Base-by-base conservation (phyloP, 192 early-diverging fungal genomes). In the Rhizophagus clarus region DNA sequence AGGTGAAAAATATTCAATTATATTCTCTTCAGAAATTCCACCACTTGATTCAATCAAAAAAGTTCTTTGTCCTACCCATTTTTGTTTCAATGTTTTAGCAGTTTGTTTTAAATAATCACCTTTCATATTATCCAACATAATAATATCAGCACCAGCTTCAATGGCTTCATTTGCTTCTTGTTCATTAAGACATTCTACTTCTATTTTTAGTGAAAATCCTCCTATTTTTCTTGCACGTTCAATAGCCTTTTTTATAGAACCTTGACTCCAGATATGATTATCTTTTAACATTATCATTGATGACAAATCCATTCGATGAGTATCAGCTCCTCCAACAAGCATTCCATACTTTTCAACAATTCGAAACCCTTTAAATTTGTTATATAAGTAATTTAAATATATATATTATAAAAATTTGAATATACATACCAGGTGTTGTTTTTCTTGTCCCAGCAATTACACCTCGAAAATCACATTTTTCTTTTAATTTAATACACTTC, bases 251-350 rank as follows among this genome's bases (percentile, higher is more conserved):
- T 96, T 96, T 80, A 99, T 98, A 0, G 96, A 97, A 0, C 98
- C 93, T 60, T 90, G 91, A 73, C 91, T 91, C 97, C 97, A 99
- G 76, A 99, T 93, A 80, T 99, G 98, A 87, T 99, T 98, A 87
- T 99, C 98, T 85, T 99, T 99, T 68, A 99, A 89, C 98, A 99
- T 99, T 72, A 99, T 94, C 96, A 98, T 97, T 20, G 95, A 92
- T 5, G 96, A 97, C 69, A 99, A 88, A 84, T 98, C 96, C 91
- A 95, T 93, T 56, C 98, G 96, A 84, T 99, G 98, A 0, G 96
- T 97, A 82, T 99, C 98, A 63, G 95, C 93, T 49, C 98, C 98
- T 51, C 98, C 98, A 26, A 99, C 96, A 28, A 96, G 86, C 90
- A 97, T 96, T 32, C 95, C 98, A 83, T 99, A 99, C 81, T 99